Evolutionary conservation across 169 alveolate genomes (phyloP).

Genomic region (Cryptosporidium bovis): DNA sequence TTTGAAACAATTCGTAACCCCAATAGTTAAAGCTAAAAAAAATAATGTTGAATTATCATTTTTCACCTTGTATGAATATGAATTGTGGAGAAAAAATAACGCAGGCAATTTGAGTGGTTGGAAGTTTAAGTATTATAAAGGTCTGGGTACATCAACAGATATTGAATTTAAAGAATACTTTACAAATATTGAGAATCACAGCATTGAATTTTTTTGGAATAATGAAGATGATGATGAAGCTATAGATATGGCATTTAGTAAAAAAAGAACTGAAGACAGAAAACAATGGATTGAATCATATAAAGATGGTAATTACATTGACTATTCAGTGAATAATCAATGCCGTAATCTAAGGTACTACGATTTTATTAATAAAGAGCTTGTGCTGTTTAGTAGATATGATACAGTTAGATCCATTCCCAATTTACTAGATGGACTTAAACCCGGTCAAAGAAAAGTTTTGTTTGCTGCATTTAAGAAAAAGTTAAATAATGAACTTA

Average conservation of each 20-base stretch:
- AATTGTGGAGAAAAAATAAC: conserved; percentile 91
- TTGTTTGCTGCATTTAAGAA: conserved; percentile 96
- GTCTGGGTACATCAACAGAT: conserved; percentile 99
- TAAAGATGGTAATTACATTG: conserved; percentile 83
- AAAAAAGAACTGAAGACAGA: conserved; percentile 96
- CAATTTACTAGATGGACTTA: conserved; percentile 96
- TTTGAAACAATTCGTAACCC: conserved; percentile 98
- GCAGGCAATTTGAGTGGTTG: conserved; percentile 82
- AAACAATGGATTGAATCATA: conserved; percentile 90
- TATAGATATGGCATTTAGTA: conserved; percentile 98
- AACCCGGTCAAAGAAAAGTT: conserved; percentile 99
- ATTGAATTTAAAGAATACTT: conserved; percentile 99
- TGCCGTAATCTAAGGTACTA: conserved; percentile 82
- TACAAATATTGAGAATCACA: conserved; percentile 92
- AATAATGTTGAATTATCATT: conserved; percentile 91
- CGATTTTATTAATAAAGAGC: conserved; percentile 98
- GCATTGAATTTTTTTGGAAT: conserved; percentile 88
- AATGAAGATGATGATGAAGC: conserved; percentile 94
- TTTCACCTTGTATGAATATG: conserved; percentile 98
- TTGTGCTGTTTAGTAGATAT: conserved; percentile 96
- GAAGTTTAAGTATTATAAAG: conserved; percentile 99
- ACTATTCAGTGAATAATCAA: conserved; percentile 81
- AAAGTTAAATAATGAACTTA: conserved; percentile 93
- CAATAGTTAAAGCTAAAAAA: conserved; percentile 95
- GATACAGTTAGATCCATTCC: conserved; percentile 98